These are phyloP conservation scores for Diaporthe helianthi DNA, from an alignment of 2,329 filamentous ascomycete species.

Conservation along the genomic window DNA sequence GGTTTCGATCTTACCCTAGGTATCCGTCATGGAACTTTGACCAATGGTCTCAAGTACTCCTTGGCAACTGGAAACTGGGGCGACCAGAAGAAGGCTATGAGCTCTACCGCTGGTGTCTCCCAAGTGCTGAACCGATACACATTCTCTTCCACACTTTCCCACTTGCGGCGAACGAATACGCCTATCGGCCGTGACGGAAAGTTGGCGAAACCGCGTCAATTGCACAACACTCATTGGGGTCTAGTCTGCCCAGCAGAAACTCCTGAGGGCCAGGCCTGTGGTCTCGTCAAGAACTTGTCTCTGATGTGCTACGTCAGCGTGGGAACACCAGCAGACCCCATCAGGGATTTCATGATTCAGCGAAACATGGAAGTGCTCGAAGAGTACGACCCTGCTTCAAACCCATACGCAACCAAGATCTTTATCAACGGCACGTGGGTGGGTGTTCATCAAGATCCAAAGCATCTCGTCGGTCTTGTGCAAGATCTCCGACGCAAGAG, in stretches of 20 bases:
- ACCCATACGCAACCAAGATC: conserved; percentile 94
- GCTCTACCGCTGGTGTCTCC: conserved; percentile 94
- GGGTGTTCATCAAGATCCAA: conserved; percentile 89
- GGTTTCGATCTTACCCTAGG: conserved; percentile 92
- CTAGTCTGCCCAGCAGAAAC: conserved; percentile 97
- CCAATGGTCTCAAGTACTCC: conserved; percentile 95
- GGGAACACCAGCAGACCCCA: conserved; percentile 86
- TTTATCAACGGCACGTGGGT: conserved; percentile 99
- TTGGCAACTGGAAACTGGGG: conserved; percentile 99
- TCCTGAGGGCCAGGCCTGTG: conserved; percentile 97
- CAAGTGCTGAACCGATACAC: conserved; percentile 98
- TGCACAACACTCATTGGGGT: conserved; percentile 99
- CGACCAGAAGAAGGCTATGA: conserved; percentile 97
- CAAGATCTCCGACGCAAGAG: conserved; percentile 79
- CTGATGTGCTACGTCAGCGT: conserved; percentile 99
- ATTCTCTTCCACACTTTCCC: conserved; percentile 93
- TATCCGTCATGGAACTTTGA: conserved; percentile 89
- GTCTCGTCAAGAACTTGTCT: conserved; percentile 95
- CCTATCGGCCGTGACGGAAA: conserved; percentile 98
- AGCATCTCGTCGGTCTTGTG: conserved; percentile 81
- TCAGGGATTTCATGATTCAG: conserved; percentile 94
- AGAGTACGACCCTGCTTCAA: conserved; percentile 86
- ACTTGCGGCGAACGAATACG: conserved; percentile 96
- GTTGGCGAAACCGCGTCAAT: conserved; percentile 94
- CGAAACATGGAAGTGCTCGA: conserved; percentile 96